Percentiles rank a stretch among this genome's conserved stretches.
These are phyloP conservation scores for Gnaphalium uliginosum DNA, from an alignment of 129 eudicot species.

Conservation along the genomic window DNA sequence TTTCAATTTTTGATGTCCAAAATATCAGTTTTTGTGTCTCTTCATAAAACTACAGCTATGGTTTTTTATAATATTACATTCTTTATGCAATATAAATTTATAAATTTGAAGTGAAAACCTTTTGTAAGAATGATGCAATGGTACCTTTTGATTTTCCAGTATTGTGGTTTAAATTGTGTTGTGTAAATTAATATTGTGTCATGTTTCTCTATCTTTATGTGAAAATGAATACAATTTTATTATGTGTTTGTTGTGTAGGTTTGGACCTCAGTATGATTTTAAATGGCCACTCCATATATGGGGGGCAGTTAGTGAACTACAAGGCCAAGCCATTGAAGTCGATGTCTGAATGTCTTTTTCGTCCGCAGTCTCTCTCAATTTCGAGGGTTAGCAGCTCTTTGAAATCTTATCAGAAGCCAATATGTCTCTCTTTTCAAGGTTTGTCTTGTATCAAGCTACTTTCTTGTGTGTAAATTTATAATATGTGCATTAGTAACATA, in stretches of 20 bases:
- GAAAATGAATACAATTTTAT: not conserved
- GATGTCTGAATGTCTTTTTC: constrained; percentile 24
- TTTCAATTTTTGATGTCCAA: not conserved
- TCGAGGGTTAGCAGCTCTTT: constrained; percentile 31
- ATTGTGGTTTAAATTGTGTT: not conserved
- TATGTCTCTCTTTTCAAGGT: constrained; percentile 41
- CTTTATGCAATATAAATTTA: not conserved
- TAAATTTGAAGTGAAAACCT: not conserved
- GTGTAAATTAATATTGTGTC: not conserved
- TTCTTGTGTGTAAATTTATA: not conserved
- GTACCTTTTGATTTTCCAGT: not conserved
- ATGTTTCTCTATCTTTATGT: not conserved
- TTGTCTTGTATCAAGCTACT: constrained; percentile 20
- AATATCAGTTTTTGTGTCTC: not conserved
- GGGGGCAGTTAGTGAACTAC: constrained; percentile 32
- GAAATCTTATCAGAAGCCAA: constrained; percentile 34
- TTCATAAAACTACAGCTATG: not conserved
- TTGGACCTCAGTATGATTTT: constrained; percentile 46
- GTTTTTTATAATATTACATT: no score
- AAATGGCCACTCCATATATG: constrained; percentile 41
- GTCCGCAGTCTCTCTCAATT: constrained; percentile 21
- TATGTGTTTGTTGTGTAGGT: constrained; percentile 16
- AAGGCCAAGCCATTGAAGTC: constrained; percentile 41
- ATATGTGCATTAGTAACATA: not conserved
- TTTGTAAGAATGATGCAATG: not conserved